Conservation (phyloP, 208 protist genomes). For the Crithidia sp. region DNA sequence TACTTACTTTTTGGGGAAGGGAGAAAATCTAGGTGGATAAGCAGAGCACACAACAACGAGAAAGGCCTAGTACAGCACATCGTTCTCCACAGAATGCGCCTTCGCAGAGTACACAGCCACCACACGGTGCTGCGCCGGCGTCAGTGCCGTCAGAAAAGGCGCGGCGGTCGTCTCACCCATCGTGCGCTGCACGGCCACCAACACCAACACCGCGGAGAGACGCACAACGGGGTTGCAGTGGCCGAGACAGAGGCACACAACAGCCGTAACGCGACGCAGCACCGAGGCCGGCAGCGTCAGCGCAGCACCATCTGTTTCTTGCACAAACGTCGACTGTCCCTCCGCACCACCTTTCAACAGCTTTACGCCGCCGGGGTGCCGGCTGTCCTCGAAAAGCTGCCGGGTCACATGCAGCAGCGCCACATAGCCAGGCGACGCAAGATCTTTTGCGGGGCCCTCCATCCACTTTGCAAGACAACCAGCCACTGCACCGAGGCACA, state of each 20-base stretch:
- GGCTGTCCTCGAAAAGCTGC: no score
- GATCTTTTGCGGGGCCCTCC: constrained; percentile 19
- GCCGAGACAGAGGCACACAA: constrained; percentile 34
- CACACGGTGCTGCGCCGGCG: constrained; percentile 56
- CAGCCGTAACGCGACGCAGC: constrained; percentile 39
- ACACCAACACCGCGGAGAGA: constrained; percentile 22
- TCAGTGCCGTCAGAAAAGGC: constrained; percentile 52
- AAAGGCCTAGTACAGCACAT: not conserved
- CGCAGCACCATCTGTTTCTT: not conserved
- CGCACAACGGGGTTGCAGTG: constrained; percentile 62
- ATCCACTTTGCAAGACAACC: constrained; percentile 61
- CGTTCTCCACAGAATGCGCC: constrained; percentile 44
- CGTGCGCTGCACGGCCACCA: constrained; percentile 24
- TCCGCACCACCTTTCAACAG: no score
- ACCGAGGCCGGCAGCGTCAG: constrained; percentile 41
- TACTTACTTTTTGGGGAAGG: no score
- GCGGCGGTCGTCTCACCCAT: constrained; percentile 39
- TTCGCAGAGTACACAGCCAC: constrained; percentile 59
- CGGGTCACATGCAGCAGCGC: constrained; percentile 41
- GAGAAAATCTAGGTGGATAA: not conserved
- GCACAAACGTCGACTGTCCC: not conserved
- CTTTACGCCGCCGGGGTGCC: no score
- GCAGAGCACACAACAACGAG: constrained; percentile 8
- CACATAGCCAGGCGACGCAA: constrained; percentile 59
- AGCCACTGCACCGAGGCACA: constrained; percentile 50